Conservation (phyloP, 352 stramenopile genomes). For the Pythium insidiosum region DNA sequence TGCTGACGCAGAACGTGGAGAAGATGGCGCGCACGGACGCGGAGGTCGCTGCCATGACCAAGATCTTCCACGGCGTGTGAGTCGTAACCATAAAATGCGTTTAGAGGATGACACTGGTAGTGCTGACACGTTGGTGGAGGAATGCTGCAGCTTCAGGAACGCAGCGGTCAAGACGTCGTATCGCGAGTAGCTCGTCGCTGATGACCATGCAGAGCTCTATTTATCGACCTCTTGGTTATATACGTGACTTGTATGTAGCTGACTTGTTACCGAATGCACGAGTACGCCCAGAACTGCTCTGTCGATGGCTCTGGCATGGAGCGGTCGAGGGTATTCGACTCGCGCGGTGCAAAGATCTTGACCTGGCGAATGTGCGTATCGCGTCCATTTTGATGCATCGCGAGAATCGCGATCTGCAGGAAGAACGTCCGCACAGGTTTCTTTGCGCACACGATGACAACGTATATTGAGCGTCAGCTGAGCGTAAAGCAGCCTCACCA, state of each 20-base stretch:
- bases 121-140: conserved; percentile 1
- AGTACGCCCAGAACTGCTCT: conserved; percentile 61
- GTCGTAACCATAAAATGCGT: conserved; percentile 4
- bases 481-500: too few relatives aligned
- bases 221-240: not conserved
- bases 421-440: conserved; percentile 88
- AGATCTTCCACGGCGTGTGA: conserved; percentile 72
- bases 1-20: conserved; percentile 64
- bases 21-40: conserved; percentile 65
- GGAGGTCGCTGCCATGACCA: conserved; percentile 60
- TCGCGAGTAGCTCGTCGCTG: conserved; percentile 2
- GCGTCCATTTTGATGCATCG: conserved; percentile 98
- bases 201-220: not conserved
- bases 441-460: conserved; percentile 9
- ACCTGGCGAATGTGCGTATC: conserved; percentile 95
- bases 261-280: conserved; percentile 32
- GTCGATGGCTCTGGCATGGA: conserved; percentile 46
- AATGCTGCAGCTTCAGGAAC: conserved; percentile 19
- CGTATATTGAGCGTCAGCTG: not conserved
- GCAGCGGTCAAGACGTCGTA: conserved; percentile 22
- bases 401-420: conserved; percentile 93
- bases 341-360: conserved; percentile 85
- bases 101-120: not conserved
- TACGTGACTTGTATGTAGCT: too few relatives aligned
- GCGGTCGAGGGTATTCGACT: conserved; percentile 40